phyloP scores from a whole-genome alignment of 805 yeast species.

The Wickerhamiella siamensis region DNA sequence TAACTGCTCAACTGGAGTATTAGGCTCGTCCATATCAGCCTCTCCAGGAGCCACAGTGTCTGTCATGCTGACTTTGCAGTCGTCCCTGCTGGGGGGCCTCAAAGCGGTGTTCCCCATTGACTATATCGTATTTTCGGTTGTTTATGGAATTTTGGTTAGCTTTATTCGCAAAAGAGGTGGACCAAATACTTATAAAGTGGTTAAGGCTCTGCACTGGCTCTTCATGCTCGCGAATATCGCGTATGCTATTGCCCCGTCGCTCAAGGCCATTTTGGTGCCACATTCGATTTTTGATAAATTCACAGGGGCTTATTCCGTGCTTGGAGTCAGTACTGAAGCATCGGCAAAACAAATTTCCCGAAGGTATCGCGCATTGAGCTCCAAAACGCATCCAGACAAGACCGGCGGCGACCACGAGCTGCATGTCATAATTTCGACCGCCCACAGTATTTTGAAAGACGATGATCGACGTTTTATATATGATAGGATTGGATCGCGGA shows the following conservation, averaged over 20 bases:
- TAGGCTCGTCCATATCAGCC: not conserved
- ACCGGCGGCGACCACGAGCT: constrained; percentile 6
- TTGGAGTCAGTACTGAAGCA: constrained; percentile 15
- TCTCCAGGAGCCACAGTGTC: not conserved
- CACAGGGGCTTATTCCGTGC: constrained; percentile 8
- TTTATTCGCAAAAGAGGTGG: not conserved
- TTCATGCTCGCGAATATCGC: not conserved
- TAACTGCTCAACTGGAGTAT: not conserved
- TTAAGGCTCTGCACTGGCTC: not conserved
- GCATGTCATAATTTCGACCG: not conserved
- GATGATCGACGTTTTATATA: constrained; percentile 64
- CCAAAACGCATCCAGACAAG: constrained; percentile 26
- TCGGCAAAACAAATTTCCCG: constrained; percentile 12
- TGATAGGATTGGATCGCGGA: constrained; percentile 54
- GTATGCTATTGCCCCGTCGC: not conserved
- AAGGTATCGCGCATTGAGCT: constrained; percentile 16
- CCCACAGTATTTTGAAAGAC: constrained; percentile 64
- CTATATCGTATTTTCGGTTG: not conserved
- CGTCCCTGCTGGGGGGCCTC: not conserved
- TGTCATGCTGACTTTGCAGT: not conserved
- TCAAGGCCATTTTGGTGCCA: not conserved
- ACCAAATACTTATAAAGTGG: not conserved
- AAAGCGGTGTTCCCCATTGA: not conserved
- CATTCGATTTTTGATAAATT: not conserved
- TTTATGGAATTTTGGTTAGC: not conserved